Conservation (phyloP, 179 eudicot genomes). For the Spinacia oleracea region DNA sequence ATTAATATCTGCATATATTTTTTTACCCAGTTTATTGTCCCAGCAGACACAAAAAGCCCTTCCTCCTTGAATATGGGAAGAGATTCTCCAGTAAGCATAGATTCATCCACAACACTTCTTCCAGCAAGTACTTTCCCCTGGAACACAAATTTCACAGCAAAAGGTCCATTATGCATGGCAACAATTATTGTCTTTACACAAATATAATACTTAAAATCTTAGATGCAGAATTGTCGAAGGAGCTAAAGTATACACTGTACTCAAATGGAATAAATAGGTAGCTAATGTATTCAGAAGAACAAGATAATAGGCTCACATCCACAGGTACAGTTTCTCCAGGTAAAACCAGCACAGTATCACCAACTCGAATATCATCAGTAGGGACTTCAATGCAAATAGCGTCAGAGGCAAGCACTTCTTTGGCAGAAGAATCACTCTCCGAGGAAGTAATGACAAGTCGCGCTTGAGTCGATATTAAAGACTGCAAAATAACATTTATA, state of each 20-base stretch:
- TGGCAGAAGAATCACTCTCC: slow-evolving; percentile 51
- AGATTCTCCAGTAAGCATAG: slow-evolving; percentile 98
- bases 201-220: slow-evolving; percentile 1
- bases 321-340: slow-evolving; percentile 97
- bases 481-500: slow-evolving; percentile 50
- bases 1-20: not conserved
- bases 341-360: slow-evolving; percentile 82
- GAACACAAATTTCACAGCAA: slow-evolving; percentile 11
- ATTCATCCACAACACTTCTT: slow-evolving; percentile 97
- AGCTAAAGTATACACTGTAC: slow-evolving; percentile 11
- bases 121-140: slow-evolving; percentile 93
- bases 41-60: slow-evolving; percentile 78
- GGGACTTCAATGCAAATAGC: slow-evolving; percentile 82
- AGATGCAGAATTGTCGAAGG: not conserved
- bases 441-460: slow-evolving; percentile 82
- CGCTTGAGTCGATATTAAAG: slow-evolving; percentile 77
- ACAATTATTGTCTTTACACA: not conserved
- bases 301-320: slow-evolving; percentile 58
- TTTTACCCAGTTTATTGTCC: slow-evolving; percentile 92
- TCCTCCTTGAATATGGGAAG: slow-evolving; percentile 90
- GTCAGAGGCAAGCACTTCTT: slow-evolving; percentile 67
- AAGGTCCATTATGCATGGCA: slow-evolving; percentile 11
- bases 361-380: slow-evolving; percentile 85
- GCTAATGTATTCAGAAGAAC: slow-evolving; percentile 5
- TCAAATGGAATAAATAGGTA: not conserved